Conservation (phyloP, 2,329 filamentous ascomycete species). For the Colletotrichum truncatum region DNA sequence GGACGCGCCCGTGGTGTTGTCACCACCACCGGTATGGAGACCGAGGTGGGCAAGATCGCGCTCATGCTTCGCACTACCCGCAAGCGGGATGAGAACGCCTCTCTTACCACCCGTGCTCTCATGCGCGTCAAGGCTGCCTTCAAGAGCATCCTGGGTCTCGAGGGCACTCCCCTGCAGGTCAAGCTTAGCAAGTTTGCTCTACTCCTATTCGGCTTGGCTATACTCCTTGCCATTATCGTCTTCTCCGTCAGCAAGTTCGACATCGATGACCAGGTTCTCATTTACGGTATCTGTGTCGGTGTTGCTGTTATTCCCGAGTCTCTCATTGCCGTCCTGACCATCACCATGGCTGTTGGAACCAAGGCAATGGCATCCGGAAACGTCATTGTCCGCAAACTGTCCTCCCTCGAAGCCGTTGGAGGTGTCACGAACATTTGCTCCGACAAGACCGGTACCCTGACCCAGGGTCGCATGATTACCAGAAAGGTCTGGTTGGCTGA, state of each 20-base stretch:
- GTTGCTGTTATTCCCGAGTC: conserved; percentile 74
- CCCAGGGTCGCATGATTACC: conserved; percentile 73
- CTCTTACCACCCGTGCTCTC: conserved; percentile 51
- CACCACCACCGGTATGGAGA: conserved; percentile 76
- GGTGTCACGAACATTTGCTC: conserved; percentile 77
- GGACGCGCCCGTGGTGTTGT: conserved; percentile 76
- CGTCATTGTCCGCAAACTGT: conserved; percentile 72
- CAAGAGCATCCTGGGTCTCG: conserved; percentile 67
- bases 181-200: conserved; percentile 88
- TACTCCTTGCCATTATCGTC: conserved; percentile 68
- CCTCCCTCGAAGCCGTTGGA: conserved; percentile 72
- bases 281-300: conserved; percentile 69
- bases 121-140: conserved; percentile 49
- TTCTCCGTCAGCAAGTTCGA: conserved; percentile 66
- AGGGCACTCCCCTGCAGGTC: conserved; percentile 85
- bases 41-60: conserved; percentile 82
- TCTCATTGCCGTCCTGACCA: conserved; percentile 75
- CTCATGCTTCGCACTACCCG: conserved; percentile 70
- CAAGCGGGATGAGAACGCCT: conserved; percentile 54
- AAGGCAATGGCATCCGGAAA: conserved; percentile 72
- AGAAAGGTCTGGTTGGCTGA: conserved; percentile 69
- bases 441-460: conserved; percentile 76
- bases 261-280: conserved; percentile 64
- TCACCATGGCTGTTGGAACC: conserved; percentile 75
- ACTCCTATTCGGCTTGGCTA: conserved; percentile 77